A percentile compares a stretch with the other conserved stretches of the same genome.
These are phyloP conservation scores for Hymenoscyphus albidus DNA, from an alignment of 2,329 filamentous ascomycete genomes.

Conservation along the genomic window DNA sequence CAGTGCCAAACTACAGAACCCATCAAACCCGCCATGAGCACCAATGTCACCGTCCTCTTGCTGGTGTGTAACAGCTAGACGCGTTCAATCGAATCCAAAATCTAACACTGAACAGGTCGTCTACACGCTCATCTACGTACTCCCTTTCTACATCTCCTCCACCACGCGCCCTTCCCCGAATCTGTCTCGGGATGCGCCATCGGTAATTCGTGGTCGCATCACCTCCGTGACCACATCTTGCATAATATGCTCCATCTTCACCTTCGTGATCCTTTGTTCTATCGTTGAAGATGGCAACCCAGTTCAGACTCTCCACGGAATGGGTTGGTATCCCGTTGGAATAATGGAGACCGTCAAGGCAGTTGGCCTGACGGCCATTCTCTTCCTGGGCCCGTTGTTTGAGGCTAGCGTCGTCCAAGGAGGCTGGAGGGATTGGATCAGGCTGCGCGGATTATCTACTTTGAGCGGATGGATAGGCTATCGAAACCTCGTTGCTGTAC, in stretches of 20 bases:
- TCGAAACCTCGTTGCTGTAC: constrained; percentile 81
- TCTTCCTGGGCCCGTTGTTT: constrained; percentile 83
- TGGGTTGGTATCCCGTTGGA: constrained; percentile 79
- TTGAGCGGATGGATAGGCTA: constrained; percentile 75
- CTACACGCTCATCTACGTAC: constrained; percentile 86
- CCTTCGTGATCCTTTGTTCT: constrained; percentile 61
- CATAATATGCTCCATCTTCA: constrained; percentile 60
- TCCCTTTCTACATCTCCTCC: constrained; percentile 81
- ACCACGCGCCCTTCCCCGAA: constrained; percentile 74
- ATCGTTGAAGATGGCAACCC: constrained; percentile 45
- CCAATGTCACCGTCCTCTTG: constrained; percentile 24
- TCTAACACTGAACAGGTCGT: constrained; percentile 49
- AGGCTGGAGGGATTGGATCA: constrained; percentile 62
- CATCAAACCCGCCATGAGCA: constrained; percentile 28
- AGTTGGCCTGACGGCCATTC: constrained; percentile 67
- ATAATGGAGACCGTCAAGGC: constrained; percentile 58
- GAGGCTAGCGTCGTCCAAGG: constrained; percentile 72
- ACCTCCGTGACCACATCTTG: constrained; percentile 76
- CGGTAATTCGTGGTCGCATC: constrained; percentile 83
- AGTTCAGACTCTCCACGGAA: constrained; percentile 58
- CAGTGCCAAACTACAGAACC: constrained; percentile 20
- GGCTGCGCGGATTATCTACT: constrained; percentile 52
- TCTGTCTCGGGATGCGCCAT: constrained; percentile 80
- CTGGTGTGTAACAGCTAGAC: constrained; percentile 22
- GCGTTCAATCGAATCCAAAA: constrained; percentile 4